Base-by-base conservation (phyloP, 768 basidiomycete species). In the Panellus pusillus region DNA sequence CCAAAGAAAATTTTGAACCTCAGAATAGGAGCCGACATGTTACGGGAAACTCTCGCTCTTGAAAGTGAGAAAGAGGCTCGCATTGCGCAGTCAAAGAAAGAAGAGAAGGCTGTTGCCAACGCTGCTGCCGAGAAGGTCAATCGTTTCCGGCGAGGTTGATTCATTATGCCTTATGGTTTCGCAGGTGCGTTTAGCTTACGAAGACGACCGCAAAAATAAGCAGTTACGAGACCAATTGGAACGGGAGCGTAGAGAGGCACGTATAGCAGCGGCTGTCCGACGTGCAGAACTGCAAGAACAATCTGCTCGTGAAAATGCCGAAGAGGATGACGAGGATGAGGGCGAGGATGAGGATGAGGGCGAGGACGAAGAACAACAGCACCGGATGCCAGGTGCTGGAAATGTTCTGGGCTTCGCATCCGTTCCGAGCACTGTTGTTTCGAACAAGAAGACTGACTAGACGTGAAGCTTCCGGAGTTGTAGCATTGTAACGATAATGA, bases 181-280 rank as follows among this genome's bases (percentile, higher is more conserved):
- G 2, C 58, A 92, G 91, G 83, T 88, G n/a, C 89, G 84, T 65
- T 68, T 91, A 45, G 86, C 86, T 1, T 92, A 82, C 65, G 76
- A 91, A 63, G 91, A 93, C 43, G 91, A 93, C 64, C 79, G 91
- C 46, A 85, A 76, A 63, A 69, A 72, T 1, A 86, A 83, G 62
- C 66, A 70, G 61, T 47, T 79, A 54, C 69, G 68, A 8, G 83
- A 90, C 54, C 73, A 86, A 61, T 74, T 81, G 58, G 89, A 92
- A 57, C 79, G 70, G 64, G 72, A 81, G 55, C 70, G 66, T 45
- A 71, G 82, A 40, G 72, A 63, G 50, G 78, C 77, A 39, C 72
- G 74, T 43, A 72, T 67, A 36, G 67, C 62, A 3, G 65, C 62
- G 7, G 66, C 63, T 31, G 64, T 66, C 8, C 52, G 55, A 19